Conservation (phyloP, 257 asterid genomes). For the Datura wrightii region DNA sequence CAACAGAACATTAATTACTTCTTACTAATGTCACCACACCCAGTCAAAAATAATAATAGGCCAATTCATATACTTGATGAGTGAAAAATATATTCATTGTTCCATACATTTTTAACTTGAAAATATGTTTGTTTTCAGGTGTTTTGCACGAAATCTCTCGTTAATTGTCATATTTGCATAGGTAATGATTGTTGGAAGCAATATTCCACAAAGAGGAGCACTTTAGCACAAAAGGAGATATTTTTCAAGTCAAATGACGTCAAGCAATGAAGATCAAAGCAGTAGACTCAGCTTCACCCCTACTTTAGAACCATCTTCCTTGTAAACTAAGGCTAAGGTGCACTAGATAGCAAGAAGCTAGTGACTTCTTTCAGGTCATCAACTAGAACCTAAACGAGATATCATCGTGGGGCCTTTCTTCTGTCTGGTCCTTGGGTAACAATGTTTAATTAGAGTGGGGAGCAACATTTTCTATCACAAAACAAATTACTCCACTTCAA, state of each 20-base stretch:
- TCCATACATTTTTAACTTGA: conserved; percentile 10
- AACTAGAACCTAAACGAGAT: not conserved
- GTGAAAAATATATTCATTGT: no score
- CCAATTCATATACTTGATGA: not conserved
- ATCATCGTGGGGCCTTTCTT: not conserved
- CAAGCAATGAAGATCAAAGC: not conserved
- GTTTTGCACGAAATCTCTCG: not conserved
- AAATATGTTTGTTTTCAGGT: not conserved
- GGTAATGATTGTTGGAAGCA: not conserved
- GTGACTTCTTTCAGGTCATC: not conserved
- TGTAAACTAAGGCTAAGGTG: not conserved
- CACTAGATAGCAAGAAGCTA: not conserved
- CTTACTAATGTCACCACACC: conserved; percentile 3
- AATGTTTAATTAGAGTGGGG: not conserved
- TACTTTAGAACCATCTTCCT: not conserved
- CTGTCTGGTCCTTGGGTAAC: not conserved
- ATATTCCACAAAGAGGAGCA: not conserved
- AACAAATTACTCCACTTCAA: not conserved
- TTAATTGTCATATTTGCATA: not conserved
- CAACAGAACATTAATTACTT: conserved; percentile 5
- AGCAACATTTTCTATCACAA: not conserved
- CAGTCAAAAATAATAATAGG: not conserved
- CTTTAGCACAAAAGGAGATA: not conserved
- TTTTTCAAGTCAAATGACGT: not conserved
- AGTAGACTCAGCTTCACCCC: not conserved